phyloP scores from a whole-genome alignment of 225 moss, liverwort and hornwort species.

The Marchantia polymorpha region DNA sequence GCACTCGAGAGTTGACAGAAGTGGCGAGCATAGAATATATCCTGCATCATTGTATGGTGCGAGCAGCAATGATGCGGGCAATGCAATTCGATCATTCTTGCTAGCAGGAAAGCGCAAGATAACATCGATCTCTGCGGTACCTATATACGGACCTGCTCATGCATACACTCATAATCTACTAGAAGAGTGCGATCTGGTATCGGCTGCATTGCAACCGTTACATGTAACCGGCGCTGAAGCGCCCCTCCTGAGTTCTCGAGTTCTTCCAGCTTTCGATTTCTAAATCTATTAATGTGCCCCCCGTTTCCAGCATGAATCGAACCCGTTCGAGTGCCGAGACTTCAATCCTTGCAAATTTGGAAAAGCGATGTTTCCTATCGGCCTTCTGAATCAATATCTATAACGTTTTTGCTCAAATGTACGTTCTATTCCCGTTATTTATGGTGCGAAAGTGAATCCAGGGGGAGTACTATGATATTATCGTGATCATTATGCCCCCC shows the following conservation, averaged over 20 bases:
- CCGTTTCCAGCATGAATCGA: too few species aligned
- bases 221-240: background rate
- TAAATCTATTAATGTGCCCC: too few species aligned
- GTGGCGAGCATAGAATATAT: background rate
- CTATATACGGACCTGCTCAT: background rate
- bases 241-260: background rate
- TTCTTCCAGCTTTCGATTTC: background rate
- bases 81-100: background rate
- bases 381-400: too few species aligned
- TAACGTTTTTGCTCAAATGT: too few species aligned
- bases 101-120: background rate
- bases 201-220: constrained; percentile 1
- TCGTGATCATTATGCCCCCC: too few species aligned
- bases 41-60: background rate
- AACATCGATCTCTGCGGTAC: background rate
- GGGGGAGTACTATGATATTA: too few species aligned
- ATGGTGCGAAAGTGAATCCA: too few species aligned
- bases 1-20: constrained; percentile 2
- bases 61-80: background rate
- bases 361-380: too few species aligned
- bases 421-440: too few species aligned
- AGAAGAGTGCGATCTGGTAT: background rate
- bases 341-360: too few species aligned
- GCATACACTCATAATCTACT: constrained; percentile 2
- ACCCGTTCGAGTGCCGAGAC: too few species aligned